phyloP scores from a whole-genome alignment of 176 grass and related monocot genomes.

The Chloris gayana region DNA sequence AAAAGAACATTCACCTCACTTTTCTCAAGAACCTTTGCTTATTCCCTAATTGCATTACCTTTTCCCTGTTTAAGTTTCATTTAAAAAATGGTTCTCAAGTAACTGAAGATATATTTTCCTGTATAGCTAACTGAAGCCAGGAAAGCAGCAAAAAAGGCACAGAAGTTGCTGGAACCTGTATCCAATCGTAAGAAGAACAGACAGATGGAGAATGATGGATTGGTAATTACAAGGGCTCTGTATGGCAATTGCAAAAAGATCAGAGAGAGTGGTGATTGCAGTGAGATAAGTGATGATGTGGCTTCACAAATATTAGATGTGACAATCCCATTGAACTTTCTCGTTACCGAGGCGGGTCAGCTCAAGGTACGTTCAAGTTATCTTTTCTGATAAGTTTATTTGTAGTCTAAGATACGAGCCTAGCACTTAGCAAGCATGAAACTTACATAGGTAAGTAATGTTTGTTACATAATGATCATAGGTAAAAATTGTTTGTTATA shows the following conservation, averaged over 20 bases:
- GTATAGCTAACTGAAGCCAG: slow-evolving; percentile 77
- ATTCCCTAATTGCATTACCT: too few relatives aligned
- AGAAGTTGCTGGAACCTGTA: slow-evolving; percentile 79
- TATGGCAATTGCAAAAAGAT: slow-evolving; percentile 64
- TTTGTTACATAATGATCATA: too few relatives aligned
- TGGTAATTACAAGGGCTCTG: slow-evolving; percentile 82
- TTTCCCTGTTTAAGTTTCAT: slow-evolving; percentile 12
- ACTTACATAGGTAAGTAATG: neutral
- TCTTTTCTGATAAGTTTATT: slow-evolving; percentile 21
- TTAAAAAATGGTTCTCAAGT: slow-evolving; percentile 16
- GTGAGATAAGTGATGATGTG: slow-evolving; percentile 62
- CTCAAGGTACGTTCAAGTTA: slow-evolving; percentile 74
- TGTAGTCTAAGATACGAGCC: slow-evolving; percentile 17
- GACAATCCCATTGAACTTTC: slow-evolving; percentile 86
- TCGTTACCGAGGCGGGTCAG: slow-evolving; percentile 76
- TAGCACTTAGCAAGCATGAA: slow-evolving; percentile 19
- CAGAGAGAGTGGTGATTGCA: slow-evolving; percentile 51
- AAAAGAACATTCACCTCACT: neutral
- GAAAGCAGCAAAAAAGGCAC: slow-evolving; percentile 78
- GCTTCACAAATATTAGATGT: slow-evolving; percentile 90
- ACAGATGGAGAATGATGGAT: slow-evolving; percentile 73
- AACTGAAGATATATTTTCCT: slow-evolving; percentile 26
- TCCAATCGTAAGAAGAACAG: slow-evolving; percentile 88
- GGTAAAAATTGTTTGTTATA: too few relatives aligned
- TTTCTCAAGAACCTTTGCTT: neutral